Evolutionary conservation across 805 yeast species (phyloP), one percentile per base, ranked within the genome.

Genomic region (Kazachstania psychrophila): DNA sequence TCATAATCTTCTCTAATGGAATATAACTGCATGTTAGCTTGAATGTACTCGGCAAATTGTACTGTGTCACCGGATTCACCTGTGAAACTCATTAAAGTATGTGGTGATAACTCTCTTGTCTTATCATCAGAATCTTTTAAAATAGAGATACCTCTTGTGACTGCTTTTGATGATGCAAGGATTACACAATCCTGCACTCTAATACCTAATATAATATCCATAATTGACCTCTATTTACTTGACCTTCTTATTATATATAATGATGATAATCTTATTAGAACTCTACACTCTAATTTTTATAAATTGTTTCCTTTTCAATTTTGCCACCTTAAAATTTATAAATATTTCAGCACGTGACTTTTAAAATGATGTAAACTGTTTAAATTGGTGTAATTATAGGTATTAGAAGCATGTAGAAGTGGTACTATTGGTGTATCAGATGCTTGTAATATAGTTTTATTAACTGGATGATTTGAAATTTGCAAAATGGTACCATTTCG

Each of bases 31-130:
- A 87, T 75, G 56, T 92, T 92, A 31, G 95, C 98, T 60, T 85
- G 92, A 44, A 89, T 76, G 54, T 79, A 85, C 57, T 92, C 97
- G 25, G 96, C 94, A 65, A 92, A 92, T 58, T 88, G 92, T 6
- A 80, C 86, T 39, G 96, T 84, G 58, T 92, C 98, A 43, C 98
- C 98, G 3, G 96, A 73, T 59, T 92, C 98, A 39, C 98, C 98
- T 2, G 94, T 80, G 65, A 66, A 88, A 29, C 96, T 95, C 66
- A 92, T 70, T 48, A 88, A 65, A 37, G 83, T 73, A 56, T 81
- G 89, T 26, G 77, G 71, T 48, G 84, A 84, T 50, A 89, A 69
- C 22, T 60, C 62, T 46, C 88, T 66, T 8, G 94, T 84, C 64
- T 86, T 86, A 61, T 80, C 87, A 60, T 86, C 96, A 33, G 72